Base-by-base conservation (phyloP, 768 basidiomycete genomes). In the Termitomyces heimii region DNA sequence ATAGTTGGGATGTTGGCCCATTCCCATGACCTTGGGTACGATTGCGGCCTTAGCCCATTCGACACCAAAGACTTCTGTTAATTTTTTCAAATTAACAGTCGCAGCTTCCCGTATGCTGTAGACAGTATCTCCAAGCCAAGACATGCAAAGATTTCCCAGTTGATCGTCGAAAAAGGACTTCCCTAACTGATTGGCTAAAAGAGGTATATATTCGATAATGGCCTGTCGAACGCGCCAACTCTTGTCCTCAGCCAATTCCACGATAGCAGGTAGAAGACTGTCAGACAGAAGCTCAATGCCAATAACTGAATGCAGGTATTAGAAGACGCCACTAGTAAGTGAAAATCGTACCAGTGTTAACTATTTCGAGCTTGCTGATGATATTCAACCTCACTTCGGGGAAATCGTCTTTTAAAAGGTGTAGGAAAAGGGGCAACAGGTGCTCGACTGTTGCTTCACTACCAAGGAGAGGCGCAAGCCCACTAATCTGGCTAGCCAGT, bases 151-250 rank as follows among this genome's bases (percentile, higher is more conserved):
- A 66, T 91, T 94, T 28, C 91, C 92, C 44, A 99, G 83, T 70
- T 96, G 93, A 66, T 98, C 97, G 71, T 99, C 95, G 70, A 99
- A 99, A 76, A 98, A 98, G 28, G 88, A 79, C 65, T 92, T 92
- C 54, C 97, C 97, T 56, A 99, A 82, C 70, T 99, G 97, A n/a
- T 89, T 94, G 43, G 97, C 95, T 46, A 99, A 88, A 22, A 98
- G 83, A n/a, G 97, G 97, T 65, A 99, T 91, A 75, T 99, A 98
- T 73, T 98, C 97, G 73, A 99, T 99, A 76, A 99, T 98, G 8
- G 97, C 97, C 73, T 99, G 97, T 64, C 97, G 89, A 20, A 99
- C 96, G 29, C 97, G 89, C 97, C 97, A 99, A 59, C 97, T 97
- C 71, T 98, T 99, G 78, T 99, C 97, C 72, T 98, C 96, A 8